phyloP scores from a whole-genome alignment of 2,329 filamentous ascomycete species.

The Pezicula radicicola region DNA sequence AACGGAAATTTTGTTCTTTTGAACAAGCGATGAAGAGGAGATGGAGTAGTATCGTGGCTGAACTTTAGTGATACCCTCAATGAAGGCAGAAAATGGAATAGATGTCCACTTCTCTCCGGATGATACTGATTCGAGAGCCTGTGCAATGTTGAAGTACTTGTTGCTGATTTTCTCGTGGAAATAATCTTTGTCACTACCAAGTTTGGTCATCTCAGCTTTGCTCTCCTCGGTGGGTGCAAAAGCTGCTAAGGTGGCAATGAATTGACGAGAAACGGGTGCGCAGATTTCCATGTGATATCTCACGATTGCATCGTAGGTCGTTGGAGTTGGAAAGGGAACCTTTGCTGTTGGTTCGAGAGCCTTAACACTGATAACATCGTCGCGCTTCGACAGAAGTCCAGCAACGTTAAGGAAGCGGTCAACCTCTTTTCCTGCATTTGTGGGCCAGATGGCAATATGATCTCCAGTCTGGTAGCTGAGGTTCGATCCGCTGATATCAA shows the following conservation, averaged over 20 bases:
- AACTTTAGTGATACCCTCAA: slow-evolving; percentile 91
- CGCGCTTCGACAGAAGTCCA: slow-evolving; percentile 71
- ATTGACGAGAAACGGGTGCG: slow-evolving; percentile 93
- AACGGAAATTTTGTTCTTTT: slow-evolving; percentile 92
- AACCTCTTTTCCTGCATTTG: slow-evolving; percentile 88
- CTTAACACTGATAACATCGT: slow-evolving; percentile 84
- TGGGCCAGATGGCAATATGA: slow-evolving; percentile 96
- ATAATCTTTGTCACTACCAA: slow-evolving; percentile 92
- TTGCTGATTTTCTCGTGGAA: slow-evolving; percentile 83
- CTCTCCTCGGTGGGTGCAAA: slow-evolving; percentile 83
- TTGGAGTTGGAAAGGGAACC: slow-evolving; percentile 95
- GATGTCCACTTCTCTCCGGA: slow-evolving; percentile 75
- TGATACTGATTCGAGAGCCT: slow-evolving; percentile 71
- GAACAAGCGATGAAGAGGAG: slow-evolving; percentile 90
- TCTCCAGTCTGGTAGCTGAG: slow-evolving; percentile 94
- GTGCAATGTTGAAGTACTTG: slow-evolving; percentile 85
- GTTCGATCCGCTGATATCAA: slow-evolving; percentile 86
- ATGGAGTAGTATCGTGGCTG: slow-evolving; percentile 99
- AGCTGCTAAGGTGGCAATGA: slow-evolving; percentile 79
- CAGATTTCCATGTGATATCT: slow-evolving; percentile 98
- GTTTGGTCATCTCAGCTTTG: slow-evolving; percentile 84
- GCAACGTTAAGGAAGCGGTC: slow-evolving; percentile 83
- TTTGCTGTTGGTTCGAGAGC: slow-evolving; percentile 92
- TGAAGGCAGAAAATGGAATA: slow-evolving; percentile 90
- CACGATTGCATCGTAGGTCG: slow-evolving; percentile 88